phyloP scores from a whole-genome alignment of 371 early-diverging fungal species.

The Apophysomyces variabilis region DNA sequence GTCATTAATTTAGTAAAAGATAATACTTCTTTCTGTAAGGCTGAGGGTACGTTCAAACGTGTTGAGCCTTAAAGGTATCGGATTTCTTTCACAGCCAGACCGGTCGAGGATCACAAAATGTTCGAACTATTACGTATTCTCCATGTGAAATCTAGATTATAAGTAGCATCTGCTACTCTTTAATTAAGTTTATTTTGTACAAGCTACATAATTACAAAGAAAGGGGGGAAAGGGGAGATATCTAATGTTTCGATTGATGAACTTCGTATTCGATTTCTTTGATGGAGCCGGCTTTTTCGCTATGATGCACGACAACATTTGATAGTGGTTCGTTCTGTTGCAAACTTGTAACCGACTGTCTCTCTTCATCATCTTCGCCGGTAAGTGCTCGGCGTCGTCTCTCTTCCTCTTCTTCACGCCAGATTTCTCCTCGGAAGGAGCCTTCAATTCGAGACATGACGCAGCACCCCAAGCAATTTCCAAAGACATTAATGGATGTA shows the following conservation, averaged over 20 bases:
- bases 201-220: too few relatives aligned
- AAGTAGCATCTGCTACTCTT: neutral
- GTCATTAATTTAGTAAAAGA: too few relatives aligned
- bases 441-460: constrained; percentile 79
- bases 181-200: constrained; percentile 3
- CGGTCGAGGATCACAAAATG: too few relatives aligned
- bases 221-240: too few relatives aligned
- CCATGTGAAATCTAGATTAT: neutral
- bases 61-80: too few relatives aligned
- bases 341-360: neutral
- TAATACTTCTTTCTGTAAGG: too few relatives aligned
- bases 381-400: constrained; percentile 41
- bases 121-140: too few relatives aligned
- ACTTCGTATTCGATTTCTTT: neutral
- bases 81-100: too few relatives aligned
- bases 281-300: neutral
- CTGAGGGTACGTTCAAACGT: too few relatives aligned
- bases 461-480: constrained; percentile 77
- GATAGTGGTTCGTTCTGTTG: neutral
- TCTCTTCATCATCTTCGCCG: constrained; percentile 4
- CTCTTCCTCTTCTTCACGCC: constrained; percentile 47
- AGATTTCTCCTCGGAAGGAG: constrained; percentile 62
- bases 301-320: constrained; percentile 1
- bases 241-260: constrained; percentile 2
- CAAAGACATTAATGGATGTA: constrained; percentile 73